These are phyloP conservation scores for Coleophoma cylindrospora DNA, from an alignment of 2,329 filamentous ascomycete genomes.

Conservation along the genomic window DNA sequence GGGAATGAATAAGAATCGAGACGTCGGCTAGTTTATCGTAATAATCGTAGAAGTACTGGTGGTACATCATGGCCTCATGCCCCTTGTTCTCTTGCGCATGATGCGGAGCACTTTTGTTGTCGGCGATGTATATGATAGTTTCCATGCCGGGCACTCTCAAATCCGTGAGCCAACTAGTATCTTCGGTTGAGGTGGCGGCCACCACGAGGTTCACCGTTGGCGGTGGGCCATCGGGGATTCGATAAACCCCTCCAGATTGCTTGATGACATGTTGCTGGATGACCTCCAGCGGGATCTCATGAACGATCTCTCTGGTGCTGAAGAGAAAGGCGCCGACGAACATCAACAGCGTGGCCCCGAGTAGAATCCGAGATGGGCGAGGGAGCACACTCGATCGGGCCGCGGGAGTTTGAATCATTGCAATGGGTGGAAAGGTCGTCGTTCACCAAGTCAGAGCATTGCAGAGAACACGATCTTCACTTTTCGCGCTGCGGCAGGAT, in stretches of 20 bases:
- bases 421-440: not conserved
- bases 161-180: conserved; percentile 13
- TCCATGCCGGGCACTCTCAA: conserved; percentile 22
- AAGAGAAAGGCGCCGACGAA: conserved; percentile 3
- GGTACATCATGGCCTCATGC: conserved; percentile 20
- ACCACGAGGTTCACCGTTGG: conserved; percentile 14
- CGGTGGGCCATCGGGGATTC: conserved; percentile 7
- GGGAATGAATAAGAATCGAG: conserved; percentile 30
- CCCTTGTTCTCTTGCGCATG: conserved; percentile 44
- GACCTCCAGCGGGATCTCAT: conserved; percentile 2
- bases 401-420: not conserved
- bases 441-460: not conserved
- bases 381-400: conserved; percentile 1
- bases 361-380: conserved; percentile 7
- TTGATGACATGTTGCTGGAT: conserved; percentile 11
- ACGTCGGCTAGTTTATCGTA: conserved; percentile 42
- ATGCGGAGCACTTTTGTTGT: conserved; percentile 26
- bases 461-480: not conserved
- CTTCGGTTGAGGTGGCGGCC: conserved; percentile 10
- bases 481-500: too few species aligned
- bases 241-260: conserved; percentile 6
- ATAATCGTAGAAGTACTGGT: conserved; percentile 56
- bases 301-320: conserved; percentile 1
- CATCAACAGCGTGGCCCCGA: conserved; percentile 1
- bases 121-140: conserved; percentile 17